Evolutionary conservation across 1,284 basidiomycete species (phyloP).

Genomic region (Spongispora temasekensis): DNA sequence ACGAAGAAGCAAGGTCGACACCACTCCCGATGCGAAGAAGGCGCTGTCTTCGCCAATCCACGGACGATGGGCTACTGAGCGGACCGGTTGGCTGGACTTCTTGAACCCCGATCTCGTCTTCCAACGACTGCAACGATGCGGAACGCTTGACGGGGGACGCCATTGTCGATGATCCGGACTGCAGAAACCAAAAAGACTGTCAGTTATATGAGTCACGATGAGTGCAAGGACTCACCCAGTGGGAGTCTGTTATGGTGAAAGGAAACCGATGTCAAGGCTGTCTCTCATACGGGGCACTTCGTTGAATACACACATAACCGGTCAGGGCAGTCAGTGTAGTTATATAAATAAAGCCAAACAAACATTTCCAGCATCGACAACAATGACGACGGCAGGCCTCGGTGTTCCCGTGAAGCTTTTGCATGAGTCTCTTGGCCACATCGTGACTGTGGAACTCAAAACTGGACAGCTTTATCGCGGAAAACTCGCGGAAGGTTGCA

Average conservation of each 20-base stretch:
- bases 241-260: too few species aligned
- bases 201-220: neutral
- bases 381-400: constrained; percentile 52
- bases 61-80: constrained; percentile 31
- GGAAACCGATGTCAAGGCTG: too few species aligned
- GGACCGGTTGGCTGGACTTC: constrained; percentile 25
- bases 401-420: constrained; percentile 92
- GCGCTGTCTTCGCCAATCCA: constrained; percentile 34
- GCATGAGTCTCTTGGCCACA: constrained; percentile 93
- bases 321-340: neutral
- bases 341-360: constrained; percentile 24
- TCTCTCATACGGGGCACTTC: neutral
- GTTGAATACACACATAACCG: neutral
- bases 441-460: constrained; percentile 98
- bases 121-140: constrained; percentile 22
- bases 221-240: too few species aligned
- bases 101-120: constrained; percentile 4
- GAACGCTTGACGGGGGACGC: constrained; percentile 20
- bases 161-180: constrained; percentile 17
- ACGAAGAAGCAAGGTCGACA: neutral
- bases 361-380: constrained; percentile 17
- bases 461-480: constrained; percentile 97
- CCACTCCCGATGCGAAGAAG: constrained; percentile 32
- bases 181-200: neutral
- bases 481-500: constrained; percentile 89